Base-by-base conservation (phyloP, 1,139 yeast species). In the Kodamaea anthophila region DNA sequence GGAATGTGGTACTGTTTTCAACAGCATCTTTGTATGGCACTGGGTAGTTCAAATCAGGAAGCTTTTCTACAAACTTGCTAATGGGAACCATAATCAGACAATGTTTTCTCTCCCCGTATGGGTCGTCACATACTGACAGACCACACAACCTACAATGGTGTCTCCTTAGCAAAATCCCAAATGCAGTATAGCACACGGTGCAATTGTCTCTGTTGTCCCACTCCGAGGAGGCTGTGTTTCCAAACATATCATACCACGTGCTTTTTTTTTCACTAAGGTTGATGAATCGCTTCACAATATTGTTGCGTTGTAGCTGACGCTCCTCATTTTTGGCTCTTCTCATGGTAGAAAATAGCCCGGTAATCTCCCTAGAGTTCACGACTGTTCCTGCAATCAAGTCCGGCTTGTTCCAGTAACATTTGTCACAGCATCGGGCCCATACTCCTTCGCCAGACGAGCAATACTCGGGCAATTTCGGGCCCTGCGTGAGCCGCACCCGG, bases 141-240 rank as follows among this genome's bases (percentile, higher is more conserved):
- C 97, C 97, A 58, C 97, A 91, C 19, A 85, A 53, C 19, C 95
- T 61, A 50, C 96, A 86, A 49, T 86, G 96, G 49, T 91, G 97
- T 43, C 84, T 86, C 34, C 96, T 63, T 13, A 74, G 49, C 5
- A 80, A 51, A 28, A 82, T 57, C 16, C 66, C 66, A 51, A 86
- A 91, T 21, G 50, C 46, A 9, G 65, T 60, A 13, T 60, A 52
- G 45, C 98, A 91, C 4, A 84, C 60, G 4, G 73, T 64, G 49
- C 98, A 91, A 36, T 64, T 58, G 1, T 60, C 67, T 2, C 44
- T 47, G 1, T 55, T 39, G 42, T 80, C 74, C 97, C 97, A 91
- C 9, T 6, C 9, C 9, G 18, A 16, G 8, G 18, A 16, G 18
- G 8, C 9, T 6, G 18, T 16, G 9, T 16, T 16, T 6, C 18